Conservation (phyloP, 805 yeast species). For the Candida ponderosae region DNA sequence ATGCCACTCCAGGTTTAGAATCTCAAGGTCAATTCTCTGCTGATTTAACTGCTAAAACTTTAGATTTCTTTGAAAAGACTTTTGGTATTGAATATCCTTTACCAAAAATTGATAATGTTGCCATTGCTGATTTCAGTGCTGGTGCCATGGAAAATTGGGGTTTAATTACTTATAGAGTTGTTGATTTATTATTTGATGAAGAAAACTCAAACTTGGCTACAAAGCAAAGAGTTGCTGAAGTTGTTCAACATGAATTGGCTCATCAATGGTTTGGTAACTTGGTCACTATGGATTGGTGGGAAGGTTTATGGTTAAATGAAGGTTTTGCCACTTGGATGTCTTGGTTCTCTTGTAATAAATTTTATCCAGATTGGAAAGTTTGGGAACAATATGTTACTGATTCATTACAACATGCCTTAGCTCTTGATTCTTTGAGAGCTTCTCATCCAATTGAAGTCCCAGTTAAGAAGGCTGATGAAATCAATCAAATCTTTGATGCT, state of each 20-base stretch:
- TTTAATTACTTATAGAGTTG: constrained; percentile 70
- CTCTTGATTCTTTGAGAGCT: constrained; percentile 70
- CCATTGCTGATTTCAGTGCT: constrained; percentile 76
- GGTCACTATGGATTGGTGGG: constrained; percentile 93
- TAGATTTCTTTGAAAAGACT: constrained; percentile 62
- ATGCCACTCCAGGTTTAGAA: constrained; percentile 73
- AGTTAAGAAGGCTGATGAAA: constrained; percentile 68
- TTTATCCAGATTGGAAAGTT: constrained; percentile 81
- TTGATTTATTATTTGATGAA: constrained; percentile 67
- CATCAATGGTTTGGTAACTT: constrained; percentile 91
- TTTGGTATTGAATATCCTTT: constrained; percentile 73
- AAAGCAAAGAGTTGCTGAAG: constrained; percentile 74
- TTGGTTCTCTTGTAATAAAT: constrained; percentile 71
- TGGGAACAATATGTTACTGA: constrained; percentile 80
- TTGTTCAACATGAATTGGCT: constrained; percentile 82
- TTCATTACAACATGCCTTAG: constrained; percentile 66
- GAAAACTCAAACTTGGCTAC: constrained; percentile 55
- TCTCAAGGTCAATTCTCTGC: constrained; percentile 67
- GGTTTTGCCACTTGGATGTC: constrained; percentile 92
- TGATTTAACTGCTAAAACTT: constrained; percentile 66
- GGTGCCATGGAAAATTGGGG: constrained; percentile 93
- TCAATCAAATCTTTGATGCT: constrained; percentile 79
- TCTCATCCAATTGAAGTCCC: constrained; percentile 87
- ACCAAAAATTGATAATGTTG: constrained; percentile 78
- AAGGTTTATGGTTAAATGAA: constrained; percentile 82